A percentile compares a stretch with the other conserved stretches of the same genome.
phyloP scores from a whole-genome alignment of 2,329 filamentous ascomycete genomes.

The Colletotrichum caudatum region DNA sequence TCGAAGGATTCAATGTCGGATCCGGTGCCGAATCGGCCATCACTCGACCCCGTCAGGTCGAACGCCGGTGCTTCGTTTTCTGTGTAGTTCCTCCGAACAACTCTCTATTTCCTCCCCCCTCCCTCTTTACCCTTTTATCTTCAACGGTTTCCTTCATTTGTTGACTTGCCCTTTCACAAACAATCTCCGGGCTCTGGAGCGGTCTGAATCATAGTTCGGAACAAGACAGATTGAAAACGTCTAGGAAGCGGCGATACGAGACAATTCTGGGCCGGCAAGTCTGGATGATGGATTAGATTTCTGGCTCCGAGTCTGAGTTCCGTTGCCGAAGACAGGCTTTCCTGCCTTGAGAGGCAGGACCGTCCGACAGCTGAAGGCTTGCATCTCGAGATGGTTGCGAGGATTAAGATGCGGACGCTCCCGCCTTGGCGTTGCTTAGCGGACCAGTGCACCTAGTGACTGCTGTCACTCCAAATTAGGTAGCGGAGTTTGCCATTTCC shows the following conservation, averaged over 20 bases:
- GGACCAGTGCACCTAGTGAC: background rate
- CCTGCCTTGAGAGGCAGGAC: background rate
- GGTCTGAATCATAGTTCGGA: background rate
- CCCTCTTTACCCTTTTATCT: no score
- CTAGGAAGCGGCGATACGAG: background rate
- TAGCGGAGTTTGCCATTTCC: background rate
- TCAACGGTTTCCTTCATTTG: background rate
- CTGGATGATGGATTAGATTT: background rate
- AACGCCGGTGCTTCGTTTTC: background rate
- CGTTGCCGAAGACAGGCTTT: background rate
- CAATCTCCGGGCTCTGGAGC: background rate
- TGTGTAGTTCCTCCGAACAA: background rate
- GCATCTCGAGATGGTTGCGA: background rate
- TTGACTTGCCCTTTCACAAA: background rate
- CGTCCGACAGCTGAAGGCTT: background rate
- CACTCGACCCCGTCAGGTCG: background rate
- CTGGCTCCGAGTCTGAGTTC: background rate
- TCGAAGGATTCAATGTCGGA: background rate
- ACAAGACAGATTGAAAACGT: background rate
- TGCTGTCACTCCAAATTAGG: background rate
- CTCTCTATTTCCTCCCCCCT: background rate
- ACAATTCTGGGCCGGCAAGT: background rate
- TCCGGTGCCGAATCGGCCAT: constrained; percentile 15
- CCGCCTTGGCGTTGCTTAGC: background rate
- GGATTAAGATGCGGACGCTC: background rate